Evolutionary conservation across 2,329 filamentous ascomycete genomes (phyloP).

Genomic region (Aspergillus caelatus): DNA sequence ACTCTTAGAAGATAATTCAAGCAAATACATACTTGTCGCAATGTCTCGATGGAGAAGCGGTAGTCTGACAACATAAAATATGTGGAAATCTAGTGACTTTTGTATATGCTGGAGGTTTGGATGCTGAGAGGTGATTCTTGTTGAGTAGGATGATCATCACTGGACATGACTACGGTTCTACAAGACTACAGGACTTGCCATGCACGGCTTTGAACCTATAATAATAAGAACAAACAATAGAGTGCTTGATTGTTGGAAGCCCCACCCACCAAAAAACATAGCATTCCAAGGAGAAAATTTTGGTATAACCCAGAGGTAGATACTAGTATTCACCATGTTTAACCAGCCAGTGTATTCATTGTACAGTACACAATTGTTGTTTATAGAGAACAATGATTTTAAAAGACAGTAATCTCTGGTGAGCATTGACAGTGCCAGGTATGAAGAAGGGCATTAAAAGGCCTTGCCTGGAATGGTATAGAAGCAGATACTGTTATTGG

Average conservation of each 20-base stretch:
- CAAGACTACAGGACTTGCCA: not conserved
- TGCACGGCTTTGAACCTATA: not conserved
- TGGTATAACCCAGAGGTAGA: not conserved
- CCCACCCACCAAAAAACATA: not conserved
- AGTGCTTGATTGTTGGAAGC: not conserved
- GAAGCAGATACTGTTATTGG: not conserved
- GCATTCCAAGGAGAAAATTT: not conserved
- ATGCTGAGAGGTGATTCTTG: not conserved
- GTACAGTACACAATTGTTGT: not conserved
- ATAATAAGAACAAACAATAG: not conserved
- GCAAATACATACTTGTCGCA: not conserved
- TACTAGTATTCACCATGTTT: not conserved
- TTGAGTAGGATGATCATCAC: not conserved
- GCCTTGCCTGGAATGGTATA: not conserved
- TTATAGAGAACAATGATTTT: not conserved
- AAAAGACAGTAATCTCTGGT: not conserved
- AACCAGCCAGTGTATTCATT: not conserved
- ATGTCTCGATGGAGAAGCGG: not conserved
- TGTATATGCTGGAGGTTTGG: not conserved
- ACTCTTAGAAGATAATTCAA: not conserved
- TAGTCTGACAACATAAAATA: not conserved
- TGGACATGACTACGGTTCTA: not conserved
- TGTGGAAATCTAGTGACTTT: not conserved
- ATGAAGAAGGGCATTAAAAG: not conserved
- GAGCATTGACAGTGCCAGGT: not conserved